phyloP scores from a whole-genome alignment of 2,329 filamentous ascomycete genomes.

The Pochonia chlamydosporia region DNA sequence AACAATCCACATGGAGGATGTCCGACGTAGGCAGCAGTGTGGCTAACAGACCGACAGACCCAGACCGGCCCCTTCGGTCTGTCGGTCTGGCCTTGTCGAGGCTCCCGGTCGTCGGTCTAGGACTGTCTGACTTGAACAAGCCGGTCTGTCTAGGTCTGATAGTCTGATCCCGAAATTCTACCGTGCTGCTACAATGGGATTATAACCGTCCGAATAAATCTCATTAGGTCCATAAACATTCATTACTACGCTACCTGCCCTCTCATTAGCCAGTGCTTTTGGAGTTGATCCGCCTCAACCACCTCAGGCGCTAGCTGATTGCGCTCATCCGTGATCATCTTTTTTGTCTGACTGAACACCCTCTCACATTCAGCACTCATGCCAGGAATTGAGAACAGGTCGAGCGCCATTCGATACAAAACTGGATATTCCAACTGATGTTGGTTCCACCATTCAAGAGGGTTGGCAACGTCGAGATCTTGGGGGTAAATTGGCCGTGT shows the following conservation, averaged over 20 bases:
- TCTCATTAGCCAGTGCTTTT: not conserved
- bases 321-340: not conserved
- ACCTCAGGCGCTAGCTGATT: not conserved
- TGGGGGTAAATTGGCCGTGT: slow-evolving; percentile 1
- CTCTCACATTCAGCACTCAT: slow-evolving; percentile 1
- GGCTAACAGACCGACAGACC: slow-evolving; percentile 5
- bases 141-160: not conserved
- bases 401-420: not conserved
- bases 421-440: not conserved
- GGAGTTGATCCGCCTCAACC: not conserved
- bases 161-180: not conserved
- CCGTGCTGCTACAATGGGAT: no score
- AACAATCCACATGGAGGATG: no score
- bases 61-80: slow-evolving; percentile 4
- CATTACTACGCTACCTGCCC: not conserved
- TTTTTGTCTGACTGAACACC: not conserved
- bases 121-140: not conserved
- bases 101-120: slow-evolving; percentile 3
- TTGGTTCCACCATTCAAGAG: not conserved
- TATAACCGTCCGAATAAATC: no score
- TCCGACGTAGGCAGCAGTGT: no score
- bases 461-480: slow-evolving; percentile 2
- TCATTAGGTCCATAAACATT: no score
- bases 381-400: not conserved
- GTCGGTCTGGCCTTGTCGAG: slow-evolving; percentile 4